Evolutionary conservation across 2,329 filamentous ascomycete genomes (phyloP), one percentile per base, ranked within the genome.

Genomic region (Colletotrichum incanum): DNA sequence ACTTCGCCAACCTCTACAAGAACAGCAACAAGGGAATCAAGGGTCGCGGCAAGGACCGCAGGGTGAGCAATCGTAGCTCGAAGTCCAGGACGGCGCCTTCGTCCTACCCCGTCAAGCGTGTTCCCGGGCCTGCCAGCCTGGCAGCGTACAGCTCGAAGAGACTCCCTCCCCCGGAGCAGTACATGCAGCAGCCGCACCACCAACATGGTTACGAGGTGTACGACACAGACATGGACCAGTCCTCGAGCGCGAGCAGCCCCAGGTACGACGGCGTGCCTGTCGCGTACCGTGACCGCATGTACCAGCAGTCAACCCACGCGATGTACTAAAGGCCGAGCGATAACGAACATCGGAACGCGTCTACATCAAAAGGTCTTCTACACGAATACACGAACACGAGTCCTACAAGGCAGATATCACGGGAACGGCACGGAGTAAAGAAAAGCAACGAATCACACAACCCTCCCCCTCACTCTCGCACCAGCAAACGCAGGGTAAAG

Each of bases 1-100:
- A 98, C 83, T 96, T 98, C 79, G 89, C 92, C 5, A 88, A 88
- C 0, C 87, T 98, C n/a, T 98, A 98, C 88, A 98, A 97, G 86
- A 97, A 98, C 84, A 95, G 93, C 84, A 98, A 98, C 88, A 98
- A 98, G 82, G 96, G 96, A 1, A 98, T 98, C 86, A 98, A 98
- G 83, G 96, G 96, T 14, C 91, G 96, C 56, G 96, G 96, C 54
- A 96, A 96, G 80, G 93, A 95, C 76, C 88, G 94, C 68, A 91
- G 91, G 70, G 92, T 95, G 65, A 80, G 80, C 56, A 75, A 55
- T 71, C 60, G 76, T 66, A 68, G 72, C 73, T 56, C 76, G 75
- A 39, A 75, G 65, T 60, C 77, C 23, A 79, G 76, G 62, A 65
- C 67, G 18, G 67, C 68, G 14, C 67, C 71, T 23, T 73, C 71